Conservation (phyloP, 106 monocot genomes). For the Xerophyta viscosa region DNA sequence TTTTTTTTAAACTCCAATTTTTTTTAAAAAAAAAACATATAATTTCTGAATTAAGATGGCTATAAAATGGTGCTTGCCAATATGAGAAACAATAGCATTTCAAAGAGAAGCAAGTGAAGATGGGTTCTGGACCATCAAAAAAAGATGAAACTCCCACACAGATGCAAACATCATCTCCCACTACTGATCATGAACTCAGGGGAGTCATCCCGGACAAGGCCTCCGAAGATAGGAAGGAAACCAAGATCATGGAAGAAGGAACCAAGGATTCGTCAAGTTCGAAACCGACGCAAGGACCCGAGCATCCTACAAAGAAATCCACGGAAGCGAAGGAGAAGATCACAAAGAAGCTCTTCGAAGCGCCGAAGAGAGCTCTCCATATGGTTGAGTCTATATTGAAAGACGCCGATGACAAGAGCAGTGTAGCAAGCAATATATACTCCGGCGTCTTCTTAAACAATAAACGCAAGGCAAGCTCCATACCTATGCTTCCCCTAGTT, state of each 20-base stretch:
- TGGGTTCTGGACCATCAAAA: background rate
- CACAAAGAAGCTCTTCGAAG: background rate
- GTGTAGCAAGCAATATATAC: background rate
- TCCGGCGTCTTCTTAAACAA: constrained; percentile 10
- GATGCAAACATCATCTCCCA: background rate
- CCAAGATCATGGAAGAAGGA: background rate
- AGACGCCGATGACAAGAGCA: background rate
- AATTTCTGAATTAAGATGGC: too few relatives aligned
- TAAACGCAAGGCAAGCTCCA: constrained; percentile 1
- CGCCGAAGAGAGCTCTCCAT: constrained; percentile 2
- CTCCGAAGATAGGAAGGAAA: background rate
- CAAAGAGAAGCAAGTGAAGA: background rate
- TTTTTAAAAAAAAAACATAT: too few relatives aligned
- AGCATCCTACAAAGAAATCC: background rate
- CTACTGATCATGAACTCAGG: background rate
- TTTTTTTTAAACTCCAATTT: too few relatives aligned
- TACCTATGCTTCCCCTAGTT: background rate
- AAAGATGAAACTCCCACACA: background rate
- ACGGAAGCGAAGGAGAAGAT: background rate
- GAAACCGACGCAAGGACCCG: background rate
- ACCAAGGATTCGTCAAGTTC: background rate
- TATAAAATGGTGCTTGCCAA: too few relatives aligned
- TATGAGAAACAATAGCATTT: too few relatives aligned
- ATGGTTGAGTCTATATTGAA: constrained; percentile 5
- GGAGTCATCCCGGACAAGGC: background rate